These are phyloP conservation scores for Yamadazyma olivae DNA, from an alignment of 805 yeast species.

Conservation along the genomic window DNA sequence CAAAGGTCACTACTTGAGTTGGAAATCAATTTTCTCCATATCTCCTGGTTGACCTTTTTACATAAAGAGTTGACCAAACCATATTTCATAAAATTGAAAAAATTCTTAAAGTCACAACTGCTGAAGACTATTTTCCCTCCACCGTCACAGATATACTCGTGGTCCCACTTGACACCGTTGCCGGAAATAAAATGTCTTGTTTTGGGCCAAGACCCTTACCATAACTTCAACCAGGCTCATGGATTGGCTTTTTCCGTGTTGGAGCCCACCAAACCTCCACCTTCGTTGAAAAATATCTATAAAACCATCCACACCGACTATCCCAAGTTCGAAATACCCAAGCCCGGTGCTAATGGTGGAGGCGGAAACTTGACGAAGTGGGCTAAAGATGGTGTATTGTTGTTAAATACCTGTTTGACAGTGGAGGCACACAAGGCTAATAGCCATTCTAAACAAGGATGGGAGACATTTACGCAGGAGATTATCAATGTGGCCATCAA, in stretches of 20 bases:
- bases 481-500: conserved; percentile 54
- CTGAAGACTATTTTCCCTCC: conserved; percentile 74
- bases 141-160: conserved; percentile 71
- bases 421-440: conserved; percentile 93
- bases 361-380: conserved; percentile 74
- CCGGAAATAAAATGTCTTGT: conserved; percentile 70
- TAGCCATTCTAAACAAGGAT: conserved; percentile 86
- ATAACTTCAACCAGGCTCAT: conserved; percentile 89
- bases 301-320: conserved; percentile 65
- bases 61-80: conserved; percentile 77
- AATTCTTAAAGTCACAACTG: conserved; percentile 50
- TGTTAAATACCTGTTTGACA: conserved; percentile 85
- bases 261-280: conserved; percentile 76
- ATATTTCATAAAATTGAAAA: conserved; percentile 72
- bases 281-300: conserved; percentile 84
- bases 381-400: conserved; percentile 84
- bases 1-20: conserved; percentile 50
- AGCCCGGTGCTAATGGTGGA: conserved; percentile 44
- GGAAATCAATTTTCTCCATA: conserved; percentile 70
- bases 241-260: conserved; percentile 92
- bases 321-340: conserved; percentile 65
- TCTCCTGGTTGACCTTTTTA: conserved; percentile 73
- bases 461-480: conserved; percentile 86
- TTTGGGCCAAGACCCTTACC: conserved; percentile 97
- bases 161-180: conserved; percentile 86